phyloP scores from a whole-genome alignment of 2,329 filamentous ascomycete species.

The Fusarium nodosum region DNA sequence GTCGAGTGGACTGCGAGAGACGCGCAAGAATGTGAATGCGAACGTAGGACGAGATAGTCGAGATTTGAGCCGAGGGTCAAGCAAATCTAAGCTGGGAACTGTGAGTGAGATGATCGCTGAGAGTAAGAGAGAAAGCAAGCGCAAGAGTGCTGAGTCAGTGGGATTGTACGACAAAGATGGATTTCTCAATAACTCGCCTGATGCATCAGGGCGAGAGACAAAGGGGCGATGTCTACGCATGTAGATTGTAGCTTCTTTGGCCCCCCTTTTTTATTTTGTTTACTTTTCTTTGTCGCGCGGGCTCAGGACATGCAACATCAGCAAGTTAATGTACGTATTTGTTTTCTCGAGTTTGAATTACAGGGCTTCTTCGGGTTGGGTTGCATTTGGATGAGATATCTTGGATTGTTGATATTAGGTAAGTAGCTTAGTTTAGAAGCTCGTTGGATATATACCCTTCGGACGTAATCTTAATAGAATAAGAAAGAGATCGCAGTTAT shows the following conservation, averaged over 20 bases:
- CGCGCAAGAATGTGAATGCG: conserved; percentile 31
- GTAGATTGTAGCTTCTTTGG: conserved; percentile 34
- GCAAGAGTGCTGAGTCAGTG: conserved; percentile 56
- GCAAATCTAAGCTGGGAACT: conserved; percentile 45
- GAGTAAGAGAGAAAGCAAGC: conserved; percentile 41
- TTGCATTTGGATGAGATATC: neutral
- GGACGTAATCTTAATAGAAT: conserved; percentile 46
- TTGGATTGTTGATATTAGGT: conserved; percentile 21
- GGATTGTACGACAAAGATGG: conserved; percentile 63
- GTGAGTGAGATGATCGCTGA: conserved; percentile 49
- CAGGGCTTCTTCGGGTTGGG: conserved; percentile 1
- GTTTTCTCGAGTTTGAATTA: conserved; percentile 2
- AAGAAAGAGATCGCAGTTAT: conserved; percentile 17
- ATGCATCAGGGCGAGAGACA: conserved; percentile 54
- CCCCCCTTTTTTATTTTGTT: conserved; percentile 12
- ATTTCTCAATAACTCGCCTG: conserved; percentile 60
- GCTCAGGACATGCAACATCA: conserved; percentile 20
- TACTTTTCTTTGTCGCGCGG: conserved; percentile 29
- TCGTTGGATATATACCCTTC: conserved; percentile 44
- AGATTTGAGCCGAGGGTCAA: conserved; percentile 33
- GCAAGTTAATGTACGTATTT: conserved; percentile 28
- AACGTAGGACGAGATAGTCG: conserved; percentile 43
- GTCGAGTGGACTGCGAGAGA: conserved; percentile 36
- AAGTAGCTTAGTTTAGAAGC: conserved; percentile 35
- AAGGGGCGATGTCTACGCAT: conserved; percentile 48